phyloP scores from a whole-genome alignment of 495 filamentous ascomycete species.

The Neurospora africana region DNA sequence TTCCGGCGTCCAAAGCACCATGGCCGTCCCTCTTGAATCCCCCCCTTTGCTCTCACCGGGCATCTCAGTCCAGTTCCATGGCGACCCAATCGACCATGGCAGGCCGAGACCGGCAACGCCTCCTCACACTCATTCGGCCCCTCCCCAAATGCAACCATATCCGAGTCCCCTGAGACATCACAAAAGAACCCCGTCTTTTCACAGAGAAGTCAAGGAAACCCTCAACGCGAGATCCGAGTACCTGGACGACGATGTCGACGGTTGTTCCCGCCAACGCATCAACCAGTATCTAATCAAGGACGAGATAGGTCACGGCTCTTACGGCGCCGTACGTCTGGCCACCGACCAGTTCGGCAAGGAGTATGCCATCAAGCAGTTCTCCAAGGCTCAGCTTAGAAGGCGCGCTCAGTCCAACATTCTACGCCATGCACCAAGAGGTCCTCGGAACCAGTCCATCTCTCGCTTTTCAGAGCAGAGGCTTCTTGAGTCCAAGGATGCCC shows the following conservation, averaged over 20 bases:
- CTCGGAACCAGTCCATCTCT: slow-evolving; percentile 44
- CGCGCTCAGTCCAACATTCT: slow-evolving; percentile 87
- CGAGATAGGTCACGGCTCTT: slow-evolving; percentile 92
- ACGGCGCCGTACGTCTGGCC: slow-evolving; percentile 87
- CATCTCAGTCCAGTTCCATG: slow-evolving; percentile 31
- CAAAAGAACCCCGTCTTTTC: slow-evolving; percentile 56
- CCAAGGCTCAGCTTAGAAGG: slow-evolving; percentile 84
- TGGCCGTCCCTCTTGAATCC: slow-evolving; percentile 1
- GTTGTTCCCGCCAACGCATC: slow-evolving; percentile 62
- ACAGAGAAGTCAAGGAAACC: slow-evolving; percentile 80
- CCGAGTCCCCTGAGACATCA: slow-evolving; percentile 70
- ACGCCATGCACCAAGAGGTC: slow-evolving; percentile 37
- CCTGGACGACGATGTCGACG: slow-evolving; percentile 74
- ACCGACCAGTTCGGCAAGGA: slow-evolving; percentile 84
- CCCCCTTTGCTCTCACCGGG: slow-evolving; percentile 25
- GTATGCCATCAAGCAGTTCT: slow-evolving; percentile 98
- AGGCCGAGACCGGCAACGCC: slow-evolving; percentile 2
- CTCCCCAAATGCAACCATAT: slow-evolving; percentile 26
- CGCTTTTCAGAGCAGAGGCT: slow-evolving; percentile 35
- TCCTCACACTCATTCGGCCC: slow-evolving; percentile 22
- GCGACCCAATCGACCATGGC: slow-evolving; percentile 5
- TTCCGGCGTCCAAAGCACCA: neutral
- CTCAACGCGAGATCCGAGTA: slow-evolving; percentile 84
- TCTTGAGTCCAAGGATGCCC: slow-evolving; percentile 59
- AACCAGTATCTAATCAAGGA: slow-evolving; percentile 93